Evolutionary conservation across 1,284 basidiomycete species (phyloP).

Genomic region (Leccinum idahoense): DNA sequence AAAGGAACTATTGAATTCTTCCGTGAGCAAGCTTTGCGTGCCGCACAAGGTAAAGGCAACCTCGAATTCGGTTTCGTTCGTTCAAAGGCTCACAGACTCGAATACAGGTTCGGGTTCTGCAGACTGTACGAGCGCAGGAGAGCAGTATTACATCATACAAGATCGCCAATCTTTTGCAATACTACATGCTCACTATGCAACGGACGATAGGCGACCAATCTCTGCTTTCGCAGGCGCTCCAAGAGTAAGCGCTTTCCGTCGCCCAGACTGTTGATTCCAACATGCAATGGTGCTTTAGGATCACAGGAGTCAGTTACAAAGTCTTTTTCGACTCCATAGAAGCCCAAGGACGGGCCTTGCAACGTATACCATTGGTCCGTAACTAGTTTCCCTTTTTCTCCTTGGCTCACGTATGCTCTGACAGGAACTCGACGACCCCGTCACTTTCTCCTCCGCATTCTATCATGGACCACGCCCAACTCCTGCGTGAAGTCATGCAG

Average conservation of each 20-base stretch:
- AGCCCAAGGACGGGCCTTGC: slow-evolving; percentile 71
- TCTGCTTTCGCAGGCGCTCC: slow-evolving; percentile 68
- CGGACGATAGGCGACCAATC: slow-evolving; percentile 85
- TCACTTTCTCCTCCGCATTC: slow-evolving; percentile 73
- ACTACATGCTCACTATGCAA: slow-evolving; percentile 90
- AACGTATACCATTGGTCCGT: slow-evolving; percentile 68
- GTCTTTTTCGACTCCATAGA: slow-evolving; percentile 85
- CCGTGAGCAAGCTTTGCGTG: slow-evolving; percentile 79
- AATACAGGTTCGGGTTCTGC: slow-evolving; percentile 75
- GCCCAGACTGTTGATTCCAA: neutral
- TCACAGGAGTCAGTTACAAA: slow-evolving; percentile 75
- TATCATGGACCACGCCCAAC: slow-evolving; percentile 77
- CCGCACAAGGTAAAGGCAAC: slow-evolving; percentile 67
- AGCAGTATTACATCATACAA: slow-evolving; percentile 89
- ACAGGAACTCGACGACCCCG: slow-evolving; percentile 69
- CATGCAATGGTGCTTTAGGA: slow-evolving; percentile 39
- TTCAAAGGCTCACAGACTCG: neutral
- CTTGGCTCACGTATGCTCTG: neutral
- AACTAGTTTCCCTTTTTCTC: neutral
- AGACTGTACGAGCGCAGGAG: slow-evolving; percentile 90
- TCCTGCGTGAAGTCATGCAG: slow-evolving; percentile 81
- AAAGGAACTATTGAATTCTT: slow-evolving; percentile 77
- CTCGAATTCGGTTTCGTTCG: neutral
- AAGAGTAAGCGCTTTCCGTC: slow-evolving; percentile 57
- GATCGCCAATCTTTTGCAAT: slow-evolving; percentile 90